phyloP scores from a whole-genome alignment of 148 eudicot species.

The Vaccinium darrowii region DNA sequence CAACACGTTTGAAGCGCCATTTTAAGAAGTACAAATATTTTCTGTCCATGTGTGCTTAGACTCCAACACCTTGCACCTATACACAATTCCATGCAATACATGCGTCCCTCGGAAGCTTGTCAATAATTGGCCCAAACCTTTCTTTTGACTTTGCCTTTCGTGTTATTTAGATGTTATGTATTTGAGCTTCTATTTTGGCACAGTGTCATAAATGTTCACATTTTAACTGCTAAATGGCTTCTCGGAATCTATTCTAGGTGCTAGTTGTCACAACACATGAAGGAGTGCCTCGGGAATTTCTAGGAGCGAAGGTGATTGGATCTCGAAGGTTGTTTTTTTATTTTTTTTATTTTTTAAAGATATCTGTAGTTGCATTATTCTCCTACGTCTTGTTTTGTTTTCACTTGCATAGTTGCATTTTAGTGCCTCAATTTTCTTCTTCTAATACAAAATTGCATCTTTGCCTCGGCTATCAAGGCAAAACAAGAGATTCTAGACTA shows the following conservation, averaged over 20 bases:
- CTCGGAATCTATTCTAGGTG: slow-evolving; percentile 43
- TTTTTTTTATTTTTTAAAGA: slow-evolving; percentile 13
- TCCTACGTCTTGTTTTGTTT: background rate
- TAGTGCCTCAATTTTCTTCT: background rate
- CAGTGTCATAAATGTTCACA: background rate
- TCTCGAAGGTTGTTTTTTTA: slow-evolving; percentile 59
- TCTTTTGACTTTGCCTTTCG: background rate
- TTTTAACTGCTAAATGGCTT: background rate
- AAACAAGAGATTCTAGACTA: background rate
- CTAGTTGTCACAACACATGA: slow-evolving; percentile 95
- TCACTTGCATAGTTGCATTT: slow-evolving; percentile 6
- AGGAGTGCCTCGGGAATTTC: slow-evolving; percentile 91
- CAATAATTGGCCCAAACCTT: background rate
- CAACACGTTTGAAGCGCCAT: background rate
- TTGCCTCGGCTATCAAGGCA: background rate
- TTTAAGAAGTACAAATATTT: background rate
- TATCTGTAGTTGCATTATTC: background rate
- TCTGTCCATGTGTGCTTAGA: background rate
- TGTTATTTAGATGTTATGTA: background rate
- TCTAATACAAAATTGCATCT: background rate
- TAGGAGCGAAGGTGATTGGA: slow-evolving; percentile 91
- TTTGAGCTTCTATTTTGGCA: background rate
- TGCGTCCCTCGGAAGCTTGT: background rate
- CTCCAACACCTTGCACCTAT: background rate
- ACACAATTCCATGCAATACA: background rate